Conservation (phyloP, 2,329 filamentous ascomycete genomes). For the Epichloe glyceriae region DNA sequence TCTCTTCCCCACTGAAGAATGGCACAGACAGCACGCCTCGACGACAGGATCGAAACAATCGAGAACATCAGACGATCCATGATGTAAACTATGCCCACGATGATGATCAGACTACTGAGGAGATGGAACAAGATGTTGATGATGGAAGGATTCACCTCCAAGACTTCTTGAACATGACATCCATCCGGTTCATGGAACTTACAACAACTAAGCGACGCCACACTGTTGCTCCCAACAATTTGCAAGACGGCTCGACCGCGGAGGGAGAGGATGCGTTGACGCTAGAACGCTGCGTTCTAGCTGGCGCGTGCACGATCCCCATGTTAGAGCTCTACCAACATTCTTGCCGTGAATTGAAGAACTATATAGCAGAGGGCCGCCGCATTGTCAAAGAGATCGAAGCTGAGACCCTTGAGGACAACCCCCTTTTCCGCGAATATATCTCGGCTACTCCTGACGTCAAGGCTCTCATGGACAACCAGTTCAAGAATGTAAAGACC, state of each 20-base stretch:
- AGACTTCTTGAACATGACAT: constrained; percentile 88
- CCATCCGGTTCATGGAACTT: constrained; percentile 95
- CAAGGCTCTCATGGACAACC: constrained; percentile 80
- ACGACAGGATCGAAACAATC: constrained; percentile 40
- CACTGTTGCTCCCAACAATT: constrained; percentile 51
- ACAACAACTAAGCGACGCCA: constrained; percentile 90
- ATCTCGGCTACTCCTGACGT: constrained; percentile 73
- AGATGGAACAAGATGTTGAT: constrained; percentile 34
- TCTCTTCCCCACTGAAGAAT: constrained; percentile 35
- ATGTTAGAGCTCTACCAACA: constrained; percentile 94
- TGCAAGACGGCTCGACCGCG: constrained; percentile 28
- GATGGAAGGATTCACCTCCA: constrained; percentile 65
- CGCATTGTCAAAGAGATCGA: constrained; percentile 86
- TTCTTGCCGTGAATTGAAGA: constrained; percentile 89
- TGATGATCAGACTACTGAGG: constrained; percentile 25
- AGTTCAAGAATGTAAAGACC: constrained; percentile 95
- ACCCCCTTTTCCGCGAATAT: constrained; percentile 89
- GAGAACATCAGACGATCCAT: constrained; percentile 32
- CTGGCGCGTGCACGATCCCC: constrained; percentile 80
- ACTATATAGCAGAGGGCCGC: constrained; percentile 87
- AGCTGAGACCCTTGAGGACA: constrained; percentile 74
- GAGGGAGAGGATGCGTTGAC: constrained; percentile 38
- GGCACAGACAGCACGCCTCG: constrained; percentile 40
- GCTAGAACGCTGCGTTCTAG: constrained; percentile 70
- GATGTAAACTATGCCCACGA: constrained; percentile 32